Evolutionary conservation across 306 rosid species (phyloP).

Genomic region (Cyamopsis tetragonoloba): DNA sequence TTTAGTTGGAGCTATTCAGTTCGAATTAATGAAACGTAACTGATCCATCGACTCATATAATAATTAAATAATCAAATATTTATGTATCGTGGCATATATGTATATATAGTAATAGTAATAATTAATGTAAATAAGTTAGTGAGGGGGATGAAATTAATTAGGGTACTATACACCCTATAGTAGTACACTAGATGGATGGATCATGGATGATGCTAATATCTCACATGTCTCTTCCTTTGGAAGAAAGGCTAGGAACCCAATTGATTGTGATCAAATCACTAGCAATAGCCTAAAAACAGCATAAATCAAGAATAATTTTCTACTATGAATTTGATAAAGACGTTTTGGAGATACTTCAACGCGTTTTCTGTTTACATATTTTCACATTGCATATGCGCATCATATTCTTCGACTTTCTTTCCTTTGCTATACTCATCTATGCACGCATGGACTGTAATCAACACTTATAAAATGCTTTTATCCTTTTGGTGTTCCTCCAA

Average conservation of each 20-base stretch:
- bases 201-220: slow-evolving; percentile 23
- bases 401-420: slow-evolving; percentile 3
- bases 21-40: slow-evolving; percentile 24
- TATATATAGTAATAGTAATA: not conserved
- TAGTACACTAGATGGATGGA: slow-evolving; percentile 3
- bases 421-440: slow-evolving; percentile 7
- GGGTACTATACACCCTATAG: slow-evolving; percentile 13
- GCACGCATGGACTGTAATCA: no score
- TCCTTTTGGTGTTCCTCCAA: no score
- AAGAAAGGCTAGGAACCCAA: slow-evolving; percentile 33
- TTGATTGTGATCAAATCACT: slow-evolving; percentile 15
- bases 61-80: not conserved
- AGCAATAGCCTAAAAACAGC: slow-evolving; percentile 16
- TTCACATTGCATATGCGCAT: slow-evolving; percentile 12
- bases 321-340: slow-evolving; percentile 5
- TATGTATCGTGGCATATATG: not conserved
- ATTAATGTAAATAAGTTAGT: not conserved
- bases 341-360: slow-evolving; percentile 19
- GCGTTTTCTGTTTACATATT: slow-evolving; percentile 34
- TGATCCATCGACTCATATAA: no score
- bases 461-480: no score
- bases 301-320: not conserved
- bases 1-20: slow-evolving; percentile 27
- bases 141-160: slow-evolving; percentile 17
- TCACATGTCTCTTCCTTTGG: slow-evolving; percentile 43